Conservation (phyloP, 208 protist genomes). For the Acanthamoeba lenticulata region DNA sequence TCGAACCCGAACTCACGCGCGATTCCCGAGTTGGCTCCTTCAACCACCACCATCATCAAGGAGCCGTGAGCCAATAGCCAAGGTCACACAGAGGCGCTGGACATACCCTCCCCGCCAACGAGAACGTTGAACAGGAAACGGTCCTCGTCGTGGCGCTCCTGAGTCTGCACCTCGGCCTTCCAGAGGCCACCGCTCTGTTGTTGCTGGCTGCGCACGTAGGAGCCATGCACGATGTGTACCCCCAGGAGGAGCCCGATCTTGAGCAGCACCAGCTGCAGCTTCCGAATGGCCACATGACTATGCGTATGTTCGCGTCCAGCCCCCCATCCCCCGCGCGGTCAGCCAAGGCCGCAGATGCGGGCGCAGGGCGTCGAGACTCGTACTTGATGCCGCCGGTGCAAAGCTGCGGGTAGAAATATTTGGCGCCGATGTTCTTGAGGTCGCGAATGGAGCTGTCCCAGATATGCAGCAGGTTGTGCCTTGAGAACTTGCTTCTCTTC, state of each 20-base stretch:
- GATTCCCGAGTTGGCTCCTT: constrained; percentile 27
- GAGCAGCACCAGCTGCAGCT: constrained; percentile 45
- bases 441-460: neutral
- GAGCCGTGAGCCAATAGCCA: too few relatives aligned
- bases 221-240: neutral
- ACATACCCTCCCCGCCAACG: constrained; percentile 65
- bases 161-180: neutral
- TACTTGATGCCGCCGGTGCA: constrained; percentile 60
- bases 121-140: constrained; percentile 55
- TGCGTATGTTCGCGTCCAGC: neutral
- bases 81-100: too few relatives aligned
- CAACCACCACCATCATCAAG: too few relatives aligned
- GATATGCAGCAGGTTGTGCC: constrained; percentile 60
- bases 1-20: constrained; percentile 58
- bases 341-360: too few relatives aligned
- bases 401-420: constrained; percentile 52
- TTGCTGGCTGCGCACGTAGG: neutral
- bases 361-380: too few relatives aligned
- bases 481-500: constrained; percentile 22
- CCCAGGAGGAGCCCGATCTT: constrained; percentile 44
- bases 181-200: neutral
- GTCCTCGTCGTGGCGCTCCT: neutral
- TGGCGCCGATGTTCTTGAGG: constrained; percentile 61
- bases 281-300: constrained; percentile 37
- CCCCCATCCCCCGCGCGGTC: too few relatives aligned